Base-by-base conservation (phyloP, 345 rosid genomes). In the Euphorbia lathyris region DNA sequence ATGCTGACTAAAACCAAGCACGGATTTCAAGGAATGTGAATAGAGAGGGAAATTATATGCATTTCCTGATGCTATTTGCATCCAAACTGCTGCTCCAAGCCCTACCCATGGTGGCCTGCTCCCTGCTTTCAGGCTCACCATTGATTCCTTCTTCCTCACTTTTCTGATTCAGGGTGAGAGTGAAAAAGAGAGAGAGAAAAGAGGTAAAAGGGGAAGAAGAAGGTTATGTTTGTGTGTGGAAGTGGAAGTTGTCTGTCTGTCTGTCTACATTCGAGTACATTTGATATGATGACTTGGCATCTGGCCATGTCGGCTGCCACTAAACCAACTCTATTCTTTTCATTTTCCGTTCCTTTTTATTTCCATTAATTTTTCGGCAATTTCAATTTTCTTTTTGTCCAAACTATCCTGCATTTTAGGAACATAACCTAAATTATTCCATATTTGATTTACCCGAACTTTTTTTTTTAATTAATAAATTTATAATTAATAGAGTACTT, bases 41-140 rank as follows among this genome's bases (percentile, higher is more conserved):
- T 84, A 87, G 9, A 89, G 85, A 34, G 95, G 95, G 81, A 89
- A 89, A 69, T 62, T 81, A 86, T 78, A 87, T 1, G 84, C 83
- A 79, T 87, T 85, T 67, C 91, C 91, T 3, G 91, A 74, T 22
- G 95, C 88, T 47, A 87, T 79, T 72, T 84, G 84, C 38, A 89
- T 75, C 91, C 95, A 89, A 23, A 89, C 87, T 0, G 90, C 88
- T 0, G 87, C 90, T 26, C 83, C 95, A 1, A 86, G 77, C 27
- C 95, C 90, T 20, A 89, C 81, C 94, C 91, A 86, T n/a, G 89
- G 90, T 4, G 95, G 95, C 50, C 90, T 81, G 14, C 80, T 85
- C 61, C 95, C 95, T 58, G 72, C 85, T 70, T 89, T 89, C 25
- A 86, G 68, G 63, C 42, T 78, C 67, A 58, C 74, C 83, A 77